Base-by-base conservation (phyloP, 1,139 yeast genomes). In the Sugiyamaella japonica region DNA sequence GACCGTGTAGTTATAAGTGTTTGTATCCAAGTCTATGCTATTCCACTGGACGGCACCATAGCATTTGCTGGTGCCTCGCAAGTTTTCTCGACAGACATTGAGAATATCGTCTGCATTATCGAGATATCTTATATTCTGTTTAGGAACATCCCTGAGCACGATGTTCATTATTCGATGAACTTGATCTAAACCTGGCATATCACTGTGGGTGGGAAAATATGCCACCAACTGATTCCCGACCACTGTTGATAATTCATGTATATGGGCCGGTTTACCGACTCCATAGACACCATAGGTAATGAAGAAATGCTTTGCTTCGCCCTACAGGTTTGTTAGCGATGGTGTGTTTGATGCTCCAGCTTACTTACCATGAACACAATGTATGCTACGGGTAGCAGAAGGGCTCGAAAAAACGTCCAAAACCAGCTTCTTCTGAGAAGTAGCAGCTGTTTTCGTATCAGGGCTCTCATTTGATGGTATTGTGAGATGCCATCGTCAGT, bases 21-120 rank as follows among this genome's bases (percentile, higher is more conserved):
- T 50, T 2, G 58, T 56, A 2, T 45, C 58, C 6, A 57, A 46
- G 40, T 66, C 65, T 16, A 70, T 59, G 32, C 51, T 46, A 52
- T 71, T 63, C 73, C 74, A 71, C 50, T 70, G 66, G 29, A 71
- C 58, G 7, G 71, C 74, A 7, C 70, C 73, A 41, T 68, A 66
- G 55, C 75, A 71, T 9, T 58, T 61, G 44, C 70, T 63, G 9
- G 66, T 56, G 1, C 74, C 74, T 13, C 65, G 63, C 16, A 71
- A 60, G 46, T 66, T 69, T 56, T 70, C 71, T 12, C 63, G 59
- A 52, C 75, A 71, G 20, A 64, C 50, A 1, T 55, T 47, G 53
- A 61, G 61, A 23, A 70, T 56, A 28, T 68, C 71, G 40, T 58
- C 56, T 2, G 63, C 58, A 50, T 61, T 47, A 31, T 59, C 56